These are phyloP conservation scores for Cyberlindnera suaveolens DNA, from an alignment of 805 yeast genomes.

Conservation along the genomic window DNA sequence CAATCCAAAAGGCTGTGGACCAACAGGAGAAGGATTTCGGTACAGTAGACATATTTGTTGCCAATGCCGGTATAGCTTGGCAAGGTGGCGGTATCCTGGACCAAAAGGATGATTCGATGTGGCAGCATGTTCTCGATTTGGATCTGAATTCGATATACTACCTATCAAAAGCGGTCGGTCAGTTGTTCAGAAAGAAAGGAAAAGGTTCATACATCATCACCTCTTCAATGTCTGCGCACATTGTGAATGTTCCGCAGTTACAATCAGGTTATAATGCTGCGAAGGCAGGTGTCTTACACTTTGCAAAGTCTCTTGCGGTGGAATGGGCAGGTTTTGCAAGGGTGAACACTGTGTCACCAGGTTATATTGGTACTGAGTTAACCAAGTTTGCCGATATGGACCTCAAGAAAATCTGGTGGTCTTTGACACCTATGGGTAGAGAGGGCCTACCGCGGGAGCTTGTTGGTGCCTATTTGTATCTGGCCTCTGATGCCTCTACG, in stretches of 20 bases:
- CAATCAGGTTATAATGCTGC: conserved; percentile 87
- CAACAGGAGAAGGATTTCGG: conserved; percentile 57
- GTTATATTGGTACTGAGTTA: conserved; percentile 73
- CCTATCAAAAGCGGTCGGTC: conserved; percentile 72
- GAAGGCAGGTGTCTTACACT: conserved; percentile 77
- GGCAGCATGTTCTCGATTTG: conserved; percentile 67
- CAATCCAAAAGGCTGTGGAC: conserved; percentile 25
- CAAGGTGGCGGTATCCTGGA: conserved; percentile 53
- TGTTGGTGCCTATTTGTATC: conserved; percentile 72
- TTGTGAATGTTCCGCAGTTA: conserved; percentile 80
- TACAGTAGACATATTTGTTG: conserved; percentile 75
- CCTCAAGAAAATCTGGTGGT: conserved; percentile 42
- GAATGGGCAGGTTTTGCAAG: conserved; percentile 86
- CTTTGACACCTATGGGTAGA: conserved; percentile 61
- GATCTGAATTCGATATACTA: conserved; percentile 80
- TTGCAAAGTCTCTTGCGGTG: conserved; percentile 71
- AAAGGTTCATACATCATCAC: conserved; percentile 77
- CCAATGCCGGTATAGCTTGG: conserved; percentile 91
- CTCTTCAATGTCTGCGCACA: conserved; percentile 85
- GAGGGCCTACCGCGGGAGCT: conserved; percentile 69
- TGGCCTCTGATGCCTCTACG: conserved; percentile 76
- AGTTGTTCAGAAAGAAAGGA: conserved; percentile 66
- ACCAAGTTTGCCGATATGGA: conserved; percentile 42
- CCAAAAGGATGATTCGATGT: conserved; percentile 40
- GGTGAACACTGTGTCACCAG: conserved; percentile 81